These are phyloP conservation scores for Fraxinus angustifolia DNA, from an alignment of 305 asterid species.

Conservation along the genomic window DNA sequence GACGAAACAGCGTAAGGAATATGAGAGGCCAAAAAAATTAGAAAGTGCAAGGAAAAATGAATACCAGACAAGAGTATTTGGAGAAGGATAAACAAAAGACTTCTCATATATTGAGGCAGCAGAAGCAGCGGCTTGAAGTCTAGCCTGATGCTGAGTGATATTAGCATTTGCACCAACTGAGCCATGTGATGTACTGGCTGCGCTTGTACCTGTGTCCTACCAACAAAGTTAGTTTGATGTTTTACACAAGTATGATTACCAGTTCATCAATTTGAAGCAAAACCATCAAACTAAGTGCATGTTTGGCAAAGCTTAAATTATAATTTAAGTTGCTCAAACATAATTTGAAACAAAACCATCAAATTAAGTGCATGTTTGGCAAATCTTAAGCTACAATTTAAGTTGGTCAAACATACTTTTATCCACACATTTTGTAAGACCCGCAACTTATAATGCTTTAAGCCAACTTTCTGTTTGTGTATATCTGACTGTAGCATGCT, in stretches of 20 bases:
- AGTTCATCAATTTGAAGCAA: not conserved
- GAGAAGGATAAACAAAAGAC: slow-evolving; percentile 86
- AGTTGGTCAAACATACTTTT: not conserved
- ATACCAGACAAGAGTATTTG: slow-evolving; percentile 53
- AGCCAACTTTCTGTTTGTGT: not conserved
- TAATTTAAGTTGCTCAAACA: not conserved
- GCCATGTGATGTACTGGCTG: slow-evolving; percentile 50
- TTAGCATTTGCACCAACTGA: slow-evolving; percentile 41
- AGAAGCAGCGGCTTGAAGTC: slow-evolving; percentile 79
- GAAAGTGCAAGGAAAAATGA: slow-evolving; percentile 12
- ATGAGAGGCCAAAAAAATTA: not conserved
- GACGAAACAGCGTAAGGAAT: not conserved
- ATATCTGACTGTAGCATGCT: not conserved
- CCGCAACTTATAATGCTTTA: not conserved
- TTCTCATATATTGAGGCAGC: slow-evolving; percentile 78
- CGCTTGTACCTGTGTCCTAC: slow-evolving; percentile 37
- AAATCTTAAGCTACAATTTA: too few relatives aligned
- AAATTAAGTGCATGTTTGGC: not conserved
- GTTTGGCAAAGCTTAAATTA: not conserved
- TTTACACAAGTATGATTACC: not conserved
- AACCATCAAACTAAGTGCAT: not conserved
- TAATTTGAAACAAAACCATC: not conserved
- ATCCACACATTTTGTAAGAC: not conserved
- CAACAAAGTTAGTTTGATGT: slow-evolving; percentile 5
- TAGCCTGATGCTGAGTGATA: slow-evolving; percentile 62